Conservation (phyloP, 2,329 filamentous ascomycete genomes). For the Cladosporium phlei region DNA sequence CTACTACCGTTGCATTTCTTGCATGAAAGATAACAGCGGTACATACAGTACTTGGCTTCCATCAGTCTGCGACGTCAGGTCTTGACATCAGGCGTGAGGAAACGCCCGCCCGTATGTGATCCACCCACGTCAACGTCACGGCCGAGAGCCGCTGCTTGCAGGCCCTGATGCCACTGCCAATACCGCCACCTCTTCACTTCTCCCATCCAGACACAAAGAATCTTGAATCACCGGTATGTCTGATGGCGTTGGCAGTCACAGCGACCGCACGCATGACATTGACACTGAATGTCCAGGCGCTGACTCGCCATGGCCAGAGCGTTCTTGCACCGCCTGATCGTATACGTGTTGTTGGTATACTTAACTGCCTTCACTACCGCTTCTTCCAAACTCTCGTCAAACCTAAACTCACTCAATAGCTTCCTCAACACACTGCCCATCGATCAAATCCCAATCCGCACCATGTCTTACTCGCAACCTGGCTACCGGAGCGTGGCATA, state of each 20-base stretch:
- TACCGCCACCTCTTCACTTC: too few species aligned
- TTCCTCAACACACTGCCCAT: not conserved
- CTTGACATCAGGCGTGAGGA: too few species aligned
- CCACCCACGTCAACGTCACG: too few species aligned
- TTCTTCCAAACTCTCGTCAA: not conserved
- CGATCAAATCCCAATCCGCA: not conserved
- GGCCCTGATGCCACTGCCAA: too few species aligned
- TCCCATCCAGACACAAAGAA: too few species aligned
- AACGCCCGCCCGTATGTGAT: too few species aligned
- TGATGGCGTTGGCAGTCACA: not conserved
- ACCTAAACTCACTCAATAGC: not conserved
- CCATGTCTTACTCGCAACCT: not conserved
- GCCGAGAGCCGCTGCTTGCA: too few species aligned
- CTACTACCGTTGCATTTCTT: slow-evolving; percentile 1
- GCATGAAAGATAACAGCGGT: too few species aligned
- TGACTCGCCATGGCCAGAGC: slow-evolving; percentile 12
- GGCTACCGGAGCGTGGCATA: slow-evolving; percentile 10
- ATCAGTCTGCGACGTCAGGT: too few species aligned
- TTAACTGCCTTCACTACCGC: not conserved
- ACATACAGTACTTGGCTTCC: too few species aligned
- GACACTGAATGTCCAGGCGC: not conserved
- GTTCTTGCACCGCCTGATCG: slow-evolving; percentile 8
- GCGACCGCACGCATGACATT: slow-evolving; percentile 6
- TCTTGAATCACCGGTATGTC: not conserved
- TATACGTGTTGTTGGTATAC: slow-evolving; percentile 8